Conservation (phyloP, 129 eudicot genomes). For the Tagetes erecta region DNA sequence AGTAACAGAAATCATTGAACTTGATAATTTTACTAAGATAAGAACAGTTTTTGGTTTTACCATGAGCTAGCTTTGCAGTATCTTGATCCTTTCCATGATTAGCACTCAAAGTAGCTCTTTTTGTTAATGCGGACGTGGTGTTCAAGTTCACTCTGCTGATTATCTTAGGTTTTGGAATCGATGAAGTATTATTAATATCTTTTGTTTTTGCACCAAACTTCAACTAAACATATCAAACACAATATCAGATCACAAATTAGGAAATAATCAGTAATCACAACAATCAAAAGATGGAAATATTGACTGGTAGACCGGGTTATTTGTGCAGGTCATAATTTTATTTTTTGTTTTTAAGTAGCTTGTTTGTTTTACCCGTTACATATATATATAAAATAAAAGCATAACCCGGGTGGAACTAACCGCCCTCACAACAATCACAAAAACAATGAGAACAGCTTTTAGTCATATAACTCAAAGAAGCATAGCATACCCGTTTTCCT, state of each 20-base stretch:
- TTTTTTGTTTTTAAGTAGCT: too few relatives aligned
- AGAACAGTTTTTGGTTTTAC: constrained; percentile 20
- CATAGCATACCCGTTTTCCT: constrained; percentile 49
- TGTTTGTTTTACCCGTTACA: background rate
- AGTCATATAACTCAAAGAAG: constrained; percentile 13
- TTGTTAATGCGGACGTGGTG: constrained; percentile 37
- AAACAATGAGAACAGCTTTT: constrained; percentile 13
- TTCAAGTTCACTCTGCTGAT: constrained; percentile 36
- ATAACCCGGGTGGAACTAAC: background rate
- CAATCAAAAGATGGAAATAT: background rate
- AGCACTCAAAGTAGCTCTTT: constrained; percentile 57
- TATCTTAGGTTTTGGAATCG: constrained; percentile 46
- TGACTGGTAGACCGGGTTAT: background rate
- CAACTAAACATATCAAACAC: constrained; percentile 21
- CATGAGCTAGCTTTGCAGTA: constrained; percentile 35
- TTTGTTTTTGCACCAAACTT: constrained; percentile 42
- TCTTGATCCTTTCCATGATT: constrained; percentile 43
- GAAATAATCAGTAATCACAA: background rate
- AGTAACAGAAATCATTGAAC: background rate
- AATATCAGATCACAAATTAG: constrained; percentile 13
- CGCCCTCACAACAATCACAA: background rate
- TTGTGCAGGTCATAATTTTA: too few relatives aligned
- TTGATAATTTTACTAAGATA: background rate
- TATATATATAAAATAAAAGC: too few relatives aligned
- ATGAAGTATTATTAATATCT: constrained; percentile 29